Evolutionary conservation across 2,329 filamentous ascomycete genomes (phyloP).

Genomic region (Cryphonectria radicalis): DNA sequence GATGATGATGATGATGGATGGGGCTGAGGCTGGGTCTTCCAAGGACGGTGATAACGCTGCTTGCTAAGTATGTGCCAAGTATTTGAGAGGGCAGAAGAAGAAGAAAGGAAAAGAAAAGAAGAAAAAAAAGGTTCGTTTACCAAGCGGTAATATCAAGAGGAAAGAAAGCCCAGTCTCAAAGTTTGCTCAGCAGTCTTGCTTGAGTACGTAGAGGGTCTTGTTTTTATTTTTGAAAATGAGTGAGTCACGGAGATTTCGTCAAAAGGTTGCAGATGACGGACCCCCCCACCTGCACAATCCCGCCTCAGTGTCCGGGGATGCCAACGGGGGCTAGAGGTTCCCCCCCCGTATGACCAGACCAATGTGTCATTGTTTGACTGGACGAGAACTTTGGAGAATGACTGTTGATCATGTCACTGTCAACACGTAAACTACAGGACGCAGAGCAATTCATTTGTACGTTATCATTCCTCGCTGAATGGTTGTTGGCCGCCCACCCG

Average conservation of each 20-base stretch:
- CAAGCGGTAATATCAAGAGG: no score
- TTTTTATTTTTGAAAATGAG: no score
- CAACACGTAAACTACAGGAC: no score
- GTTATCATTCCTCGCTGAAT: no score
- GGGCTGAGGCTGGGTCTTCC: background rate
- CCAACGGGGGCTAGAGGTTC: background rate
- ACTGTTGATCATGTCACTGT: background rate
- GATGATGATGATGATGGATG: conserved; percentile 1
- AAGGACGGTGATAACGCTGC: background rate
- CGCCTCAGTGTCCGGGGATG: background rate
- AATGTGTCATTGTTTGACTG: background rate
- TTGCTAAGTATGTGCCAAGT: background rate
- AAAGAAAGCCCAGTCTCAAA: no score
- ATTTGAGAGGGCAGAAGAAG: background rate
- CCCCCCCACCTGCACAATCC: background rate
- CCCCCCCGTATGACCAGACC: background rate
- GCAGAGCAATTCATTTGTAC: no score
- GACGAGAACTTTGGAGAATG: background rate
- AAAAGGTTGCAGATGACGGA: background rate
- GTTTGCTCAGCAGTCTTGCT: no score
- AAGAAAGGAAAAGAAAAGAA: no score
- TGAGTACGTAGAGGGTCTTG: no score
- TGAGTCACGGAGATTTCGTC: background rate
- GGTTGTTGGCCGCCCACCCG: no score
- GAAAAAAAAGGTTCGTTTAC: no score